Evolutionary conservation across 2,329 filamentous ascomycete genomes (phyloP).

Genomic region (Epicoccum nigrum): DNA sequence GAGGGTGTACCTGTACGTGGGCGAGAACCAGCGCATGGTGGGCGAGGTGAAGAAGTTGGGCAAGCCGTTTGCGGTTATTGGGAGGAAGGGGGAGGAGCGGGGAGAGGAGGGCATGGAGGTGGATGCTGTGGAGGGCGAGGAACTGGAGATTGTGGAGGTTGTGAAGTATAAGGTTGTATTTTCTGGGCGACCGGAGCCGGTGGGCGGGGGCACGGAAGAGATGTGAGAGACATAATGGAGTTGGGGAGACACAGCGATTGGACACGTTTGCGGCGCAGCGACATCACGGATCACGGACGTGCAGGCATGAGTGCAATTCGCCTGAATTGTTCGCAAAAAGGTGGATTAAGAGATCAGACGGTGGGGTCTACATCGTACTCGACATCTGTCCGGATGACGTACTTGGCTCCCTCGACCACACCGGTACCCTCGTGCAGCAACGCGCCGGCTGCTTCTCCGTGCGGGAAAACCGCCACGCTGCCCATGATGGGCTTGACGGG

Average conservation of each 20-base stretch:
- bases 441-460: constrained; percentile 69
- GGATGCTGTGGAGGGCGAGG: constrained; percentile 23
- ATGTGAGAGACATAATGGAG: too few species aligned
- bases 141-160: constrained; percentile 83
- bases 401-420: constrained; percentile 69
- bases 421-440: constrained; percentile 74
- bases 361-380: constrained; percentile 65
- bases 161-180: constrained; percentile 88
- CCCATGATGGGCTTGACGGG: constrained; percentile 73
- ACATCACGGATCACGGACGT: too few species aligned
- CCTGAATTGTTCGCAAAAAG: too few species aligned
- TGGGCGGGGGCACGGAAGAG: constrained; percentile 50
- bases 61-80: constrained; percentile 79
- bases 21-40: constrained; percentile 83
- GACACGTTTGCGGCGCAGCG: too few species aligned
- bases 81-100: constrained; percentile 44
- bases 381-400: constrained; percentile 74
- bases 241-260: too few species aligned
- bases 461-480: constrained; percentile 70
- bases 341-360: background rate
- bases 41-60: constrained; percentile 89
- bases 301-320: too few species aligned
- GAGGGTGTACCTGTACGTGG: constrained; percentile 84
- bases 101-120: constrained; percentile 12
- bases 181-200: constrained; percentile 81